Evolutionary conservation across 352 stramenopile species (phyloP), one percentile per base, ranked within the genome.

Genomic region (Pythium grandisporangium): DNA sequence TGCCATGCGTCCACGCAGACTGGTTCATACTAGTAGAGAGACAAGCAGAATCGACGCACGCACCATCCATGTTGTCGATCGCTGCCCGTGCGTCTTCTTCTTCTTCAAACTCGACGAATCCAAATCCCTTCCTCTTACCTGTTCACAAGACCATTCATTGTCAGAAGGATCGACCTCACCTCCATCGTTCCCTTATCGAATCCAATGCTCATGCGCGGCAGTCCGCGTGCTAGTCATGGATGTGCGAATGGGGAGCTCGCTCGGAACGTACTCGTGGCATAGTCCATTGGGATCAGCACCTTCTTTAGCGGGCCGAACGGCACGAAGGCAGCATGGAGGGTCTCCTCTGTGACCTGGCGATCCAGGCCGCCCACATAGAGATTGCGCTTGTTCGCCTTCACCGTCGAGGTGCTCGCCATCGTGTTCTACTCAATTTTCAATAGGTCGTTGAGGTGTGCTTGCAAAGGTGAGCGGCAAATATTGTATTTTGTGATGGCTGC

Each of bases 11-110:
- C n/a, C n/a, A n/a, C n/a, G n/a, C n/a, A n/a, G n/a, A n/a, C 33
- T 38, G 13, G 13, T 47, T 37, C 32, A 26, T 40, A 20, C 11
- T 38, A 20, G 13, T 16, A 38, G 33, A 42, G 37, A 16, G 37
- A 42, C 12, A 40, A 16, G 21, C 37, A 10, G 8, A 22, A 10
- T 47, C 11, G 12, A 45, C 4, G 12, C 6, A 45, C 49, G n/a
- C 49, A 75, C 90, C 88, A 49, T 98, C 83, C 89, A 98, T 97
- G 65, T 98, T 98, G 47, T 97, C 94, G 49, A 97, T 95, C 25
- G 91, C 92, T 49, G 89, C 90, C 24, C 55, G 67, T 2, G 91
- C 91, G 45, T 97, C 86, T 2, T 76, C 66, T 24, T 81, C 65
- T 30, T 97, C 80, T 44, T 95, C 86, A 48, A 88, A 97, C 58